These are phyloP conservation scores for Populus tomentosa DNA, from an alignment of 441 rosid species.

Conservation along the genomic window DNA sequence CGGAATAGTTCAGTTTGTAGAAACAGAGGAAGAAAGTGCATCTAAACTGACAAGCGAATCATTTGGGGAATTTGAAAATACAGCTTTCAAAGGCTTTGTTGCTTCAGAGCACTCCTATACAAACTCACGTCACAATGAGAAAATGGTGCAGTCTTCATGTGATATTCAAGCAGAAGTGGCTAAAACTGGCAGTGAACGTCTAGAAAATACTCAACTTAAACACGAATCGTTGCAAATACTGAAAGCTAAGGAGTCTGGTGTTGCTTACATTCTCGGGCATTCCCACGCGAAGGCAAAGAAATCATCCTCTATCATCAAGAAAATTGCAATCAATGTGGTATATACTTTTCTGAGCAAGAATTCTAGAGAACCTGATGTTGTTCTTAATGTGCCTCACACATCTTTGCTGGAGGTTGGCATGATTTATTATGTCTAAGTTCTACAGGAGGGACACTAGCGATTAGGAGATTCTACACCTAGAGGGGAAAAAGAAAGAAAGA, in stretches of 20 bases:
- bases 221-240: slow-evolving; percentile 40
- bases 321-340: slow-evolving; percentile 44
- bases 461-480: background rate
- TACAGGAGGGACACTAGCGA: background rate
- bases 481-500: background rate
- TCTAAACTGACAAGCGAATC: background rate
- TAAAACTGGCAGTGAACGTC: slow-evolving; percentile 9
- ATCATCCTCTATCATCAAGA: slow-evolving; percentile 56
- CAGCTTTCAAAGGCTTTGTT: slow-evolving; percentile 9
- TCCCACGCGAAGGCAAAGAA: slow-evolving; percentile 57
- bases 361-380: slow-evolving; percentile 55
- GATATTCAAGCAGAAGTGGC: slow-evolving; percentile 5
- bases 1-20: slow-evolving; percentile 40
- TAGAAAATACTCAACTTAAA: slow-evolving; percentile 19
- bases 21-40: slow-evolving; percentile 33
- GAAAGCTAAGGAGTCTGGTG: slow-evolving; percentile 61
- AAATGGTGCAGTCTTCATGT: slow-evolving; percentile 2
- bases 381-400: slow-evolving; percentile 55
- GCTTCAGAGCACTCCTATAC: slow-evolving; percentile 4
- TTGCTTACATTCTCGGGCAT: slow-evolving; percentile 59
- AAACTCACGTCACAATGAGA: slow-evolving; percentile 1
- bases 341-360: slow-evolving; percentile 63
- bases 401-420: slow-evolving; percentile 67
- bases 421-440: slow-evolving; percentile 47
- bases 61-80: slow-evolving; percentile 9